Percentiles rank a stretch among this genome's conserved stretches.
These are phyloP conservation scores for Poa annua DNA, from an alignment of 176 grass and related monocot genomes.

Conservation along the genomic window DNA sequence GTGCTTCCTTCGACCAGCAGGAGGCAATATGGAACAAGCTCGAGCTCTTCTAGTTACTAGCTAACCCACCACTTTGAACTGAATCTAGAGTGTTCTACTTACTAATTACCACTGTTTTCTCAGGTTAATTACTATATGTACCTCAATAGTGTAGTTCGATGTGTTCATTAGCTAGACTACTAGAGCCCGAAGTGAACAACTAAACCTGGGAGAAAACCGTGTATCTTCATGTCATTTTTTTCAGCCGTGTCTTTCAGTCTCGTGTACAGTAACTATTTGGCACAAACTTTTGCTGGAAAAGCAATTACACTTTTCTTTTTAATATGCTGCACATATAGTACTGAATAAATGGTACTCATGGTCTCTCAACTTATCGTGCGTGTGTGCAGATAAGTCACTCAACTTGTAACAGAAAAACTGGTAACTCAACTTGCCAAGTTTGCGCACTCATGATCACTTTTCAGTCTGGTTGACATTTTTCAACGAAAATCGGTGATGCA, in stretches of 20 bases:
- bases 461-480: too few species aligned
- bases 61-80: constrained; percentile 10
- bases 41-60: constrained; percentile 59
- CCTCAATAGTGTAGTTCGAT: not conserved
- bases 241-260: not conserved
- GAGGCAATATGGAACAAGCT: constrained; percentile 52
- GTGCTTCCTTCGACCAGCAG: constrained; percentile 55
- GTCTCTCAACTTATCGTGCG: too few species aligned
- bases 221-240: not conserved
- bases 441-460: too few species aligned
- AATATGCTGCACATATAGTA: not conserved
- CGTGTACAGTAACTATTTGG: not conserved
- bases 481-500: too few species aligned
- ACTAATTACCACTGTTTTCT: not conserved
- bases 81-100: not conserved
- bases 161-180: not conserved
- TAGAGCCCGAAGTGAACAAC: not conserved
- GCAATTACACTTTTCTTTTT: not conserved
- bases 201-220: not conserved
- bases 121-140: not conserved
- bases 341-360: not conserved
- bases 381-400: too few species aligned
- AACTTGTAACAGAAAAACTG: not conserved
- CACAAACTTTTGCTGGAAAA: not conserved
- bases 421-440: too few species aligned